Conservation (phyloP, 345 rosid genomes). For the Melaleuca quinquenervia region DNA sequence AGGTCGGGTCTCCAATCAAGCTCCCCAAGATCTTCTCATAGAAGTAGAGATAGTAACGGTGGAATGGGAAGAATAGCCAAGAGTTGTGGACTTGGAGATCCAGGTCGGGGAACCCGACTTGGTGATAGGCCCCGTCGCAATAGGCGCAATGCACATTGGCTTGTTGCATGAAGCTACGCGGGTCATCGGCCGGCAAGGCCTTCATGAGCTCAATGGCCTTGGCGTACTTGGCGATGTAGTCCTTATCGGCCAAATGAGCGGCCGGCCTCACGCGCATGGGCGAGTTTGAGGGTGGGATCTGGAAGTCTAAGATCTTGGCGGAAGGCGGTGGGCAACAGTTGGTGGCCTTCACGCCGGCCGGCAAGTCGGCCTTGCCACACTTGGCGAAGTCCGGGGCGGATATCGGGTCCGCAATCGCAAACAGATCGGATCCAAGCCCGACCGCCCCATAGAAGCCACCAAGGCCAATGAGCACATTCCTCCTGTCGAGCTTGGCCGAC, state of each 20-base stretch:
- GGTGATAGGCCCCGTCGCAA: slow-evolving; percentile 48
- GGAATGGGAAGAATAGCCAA: slow-evolving; percentile 59
- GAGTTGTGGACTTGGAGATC: slow-evolving; percentile 46
- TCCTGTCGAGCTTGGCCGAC: slow-evolving; percentile 18
- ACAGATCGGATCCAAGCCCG: slow-evolving; percentile 6
- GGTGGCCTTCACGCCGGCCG: slow-evolving; percentile 9
- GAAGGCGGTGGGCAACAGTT: slow-evolving; percentile 51
- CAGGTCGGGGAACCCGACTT: slow-evolving; percentile 37
- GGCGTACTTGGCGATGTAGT: slow-evolving; percentile 27
- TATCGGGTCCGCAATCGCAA: slow-evolving; percentile 30
- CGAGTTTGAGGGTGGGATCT: slow-evolving; percentile 11
- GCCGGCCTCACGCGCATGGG: slow-evolving; percentile 27
- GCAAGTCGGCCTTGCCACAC: slow-evolving; percentile 35
- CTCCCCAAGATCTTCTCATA: slow-evolving; percentile 41
- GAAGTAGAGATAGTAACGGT: slow-evolving; percentile 43
- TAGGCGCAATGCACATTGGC: slow-evolving; percentile 58
- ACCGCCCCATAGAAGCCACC: slow-evolving; percentile 42
- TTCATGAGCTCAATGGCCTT: slow-evolving; percentile 49
- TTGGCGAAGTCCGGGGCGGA: slow-evolving; percentile 20
- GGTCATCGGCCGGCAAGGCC: slow-evolving; percentile 44
- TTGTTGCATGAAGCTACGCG: slow-evolving; percentile 46
- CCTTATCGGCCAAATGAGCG: slow-evolving; percentile 23
- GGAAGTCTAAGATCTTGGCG: slow-evolving; percentile 26
- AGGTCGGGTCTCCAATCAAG: slow-evolving; percentile 42
- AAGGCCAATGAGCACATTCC: slow-evolving; percentile 42